Evolutionary conservation across 164 flowering plant species (phyloP).

Genomic region (Litsea cubeba): DNA sequence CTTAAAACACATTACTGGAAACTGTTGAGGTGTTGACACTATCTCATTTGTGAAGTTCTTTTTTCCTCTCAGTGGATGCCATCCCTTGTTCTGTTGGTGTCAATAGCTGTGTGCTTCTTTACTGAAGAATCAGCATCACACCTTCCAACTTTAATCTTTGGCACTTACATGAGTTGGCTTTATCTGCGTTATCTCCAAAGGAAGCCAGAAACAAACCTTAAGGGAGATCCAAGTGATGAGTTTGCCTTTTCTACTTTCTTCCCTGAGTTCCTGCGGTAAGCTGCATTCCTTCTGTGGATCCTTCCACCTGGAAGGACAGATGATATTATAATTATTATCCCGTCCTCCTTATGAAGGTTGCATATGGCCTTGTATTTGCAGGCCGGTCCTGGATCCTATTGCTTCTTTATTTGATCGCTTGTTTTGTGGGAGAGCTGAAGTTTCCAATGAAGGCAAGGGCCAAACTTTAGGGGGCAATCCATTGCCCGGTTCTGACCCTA

Average conservation of each 20-base stretch:
- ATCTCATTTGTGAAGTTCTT: not conserved
- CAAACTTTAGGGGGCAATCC: conserved; percentile 53
- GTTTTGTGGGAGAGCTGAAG: conserved; percentile 69
- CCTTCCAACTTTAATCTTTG: conserved; percentile 75
- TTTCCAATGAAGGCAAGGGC: conserved; percentile 42
- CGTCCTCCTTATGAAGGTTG: conserved; percentile 2
- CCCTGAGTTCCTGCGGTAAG: conserved; percentile 74
- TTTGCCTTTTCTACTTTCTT: conserved; percentile 89
- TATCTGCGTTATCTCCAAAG: conserved; percentile 84
- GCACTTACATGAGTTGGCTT: conserved; percentile 88
- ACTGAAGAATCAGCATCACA: conserved; percentile 46
- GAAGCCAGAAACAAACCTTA: conserved; percentile 67
- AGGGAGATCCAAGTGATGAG: conserved; percentile 94
- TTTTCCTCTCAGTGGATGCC: conserved; percentile 67
- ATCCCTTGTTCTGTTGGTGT: conserved; percentile 51
- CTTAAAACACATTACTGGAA: not conserved
- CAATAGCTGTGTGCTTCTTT: conserved; percentile 59
- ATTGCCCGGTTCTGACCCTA: conserved; percentile 87
- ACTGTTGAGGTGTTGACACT: not conserved
- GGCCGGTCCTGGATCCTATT: conserved; percentile 83
- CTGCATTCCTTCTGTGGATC: not conserved
- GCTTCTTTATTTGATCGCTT: conserved; percentile 63
- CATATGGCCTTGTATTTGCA: conserved; percentile 26
- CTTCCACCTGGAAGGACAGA: not conserved
- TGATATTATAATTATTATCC: not conserved